Evolutionary conservation across 129 eudicot genomes (phyloP).

Genomic region (Oenanthe sinensis): DNA sequence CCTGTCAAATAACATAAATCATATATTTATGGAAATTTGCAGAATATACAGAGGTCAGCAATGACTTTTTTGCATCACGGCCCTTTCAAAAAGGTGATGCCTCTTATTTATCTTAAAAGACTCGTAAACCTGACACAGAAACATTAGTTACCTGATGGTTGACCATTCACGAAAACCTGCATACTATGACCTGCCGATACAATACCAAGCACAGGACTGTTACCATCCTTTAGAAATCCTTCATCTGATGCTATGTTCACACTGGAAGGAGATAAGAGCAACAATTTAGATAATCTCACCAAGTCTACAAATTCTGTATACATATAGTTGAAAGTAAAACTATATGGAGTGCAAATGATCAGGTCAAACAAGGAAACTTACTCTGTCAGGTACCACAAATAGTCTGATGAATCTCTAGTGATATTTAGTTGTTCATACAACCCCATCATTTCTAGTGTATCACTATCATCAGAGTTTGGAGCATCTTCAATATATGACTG

Average conservation of each 20-base stretch:
- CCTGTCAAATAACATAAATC: slow-evolving; percentile 26
- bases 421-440: slow-evolving; percentile 68
- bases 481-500: slow-evolving; percentile 68
- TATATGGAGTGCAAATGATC: background rate
- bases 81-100: background rate
- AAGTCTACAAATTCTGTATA: background rate
- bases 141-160: slow-evolving; percentile 45
- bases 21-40: background rate
- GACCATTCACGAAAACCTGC: slow-evolving; percentile 77
- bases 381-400: slow-evolving; percentile 88
- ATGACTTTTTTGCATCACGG: background rate
- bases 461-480: slow-evolving; percentile 61
- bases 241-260: slow-evolving; percentile 49
- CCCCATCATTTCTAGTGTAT: slow-evolving; percentile 45
- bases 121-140: background rate
- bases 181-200: slow-evolving; percentile 90
- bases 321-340: background rate
- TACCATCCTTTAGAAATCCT: slow-evolving; percentile 43
- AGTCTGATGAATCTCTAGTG: slow-evolving; percentile 83
- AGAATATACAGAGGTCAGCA: background rate
- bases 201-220: slow-evolving; percentile 58
- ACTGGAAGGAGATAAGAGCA: slow-evolving; percentile 24
- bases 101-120: background rate
- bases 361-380: slow-evolving; percentile 18
- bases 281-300: background rate